These are phyloP conservation scores for Skeletonema potamos DNA, from an alignment of 108 stramenopile genomes.

Conservation along the genomic window DNA sequence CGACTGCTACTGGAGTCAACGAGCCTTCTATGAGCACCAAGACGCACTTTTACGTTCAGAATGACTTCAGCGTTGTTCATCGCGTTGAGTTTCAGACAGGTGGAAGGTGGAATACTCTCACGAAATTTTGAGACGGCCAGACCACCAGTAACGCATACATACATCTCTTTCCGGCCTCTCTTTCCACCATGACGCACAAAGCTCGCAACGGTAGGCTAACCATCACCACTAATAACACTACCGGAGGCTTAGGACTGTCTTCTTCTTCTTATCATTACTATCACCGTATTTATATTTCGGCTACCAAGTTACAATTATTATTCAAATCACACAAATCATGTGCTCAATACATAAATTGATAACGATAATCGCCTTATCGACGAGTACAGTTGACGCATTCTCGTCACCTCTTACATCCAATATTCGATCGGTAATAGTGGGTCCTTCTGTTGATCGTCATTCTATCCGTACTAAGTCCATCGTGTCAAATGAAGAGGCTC, in stretches of 20 bases:
- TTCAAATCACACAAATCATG: background rate
- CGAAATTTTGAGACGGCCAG: background rate
- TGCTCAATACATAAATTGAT: conserved; percentile 3
- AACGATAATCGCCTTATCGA: background rate
- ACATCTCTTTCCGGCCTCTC: too few species aligned
- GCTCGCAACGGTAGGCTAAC: background rate
- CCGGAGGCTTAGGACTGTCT: too few species aligned
- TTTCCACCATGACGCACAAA: background rate
- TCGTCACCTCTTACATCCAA: background rate
- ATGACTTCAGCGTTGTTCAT: background rate
- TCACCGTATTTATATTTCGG: background rate
- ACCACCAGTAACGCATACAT: background rate
- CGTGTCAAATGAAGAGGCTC: conserved; percentile 33
- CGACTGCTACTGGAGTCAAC: too few species aligned
- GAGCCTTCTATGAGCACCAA: background rate
- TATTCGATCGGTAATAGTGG: background rate
- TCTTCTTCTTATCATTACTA: background rate
- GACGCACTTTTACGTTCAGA: too few species aligned
- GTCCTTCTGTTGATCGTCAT: background rate
- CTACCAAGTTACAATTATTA: background rate
- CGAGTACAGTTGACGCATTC: background rate
- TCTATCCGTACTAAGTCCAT: conserved; percentile 12
- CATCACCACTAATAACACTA: background rate
- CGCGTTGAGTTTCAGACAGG: background rate
- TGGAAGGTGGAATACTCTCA: background rate